Base-by-base conservation (phyloP, 345 rosid species). In the Clausena lansium region DNA sequence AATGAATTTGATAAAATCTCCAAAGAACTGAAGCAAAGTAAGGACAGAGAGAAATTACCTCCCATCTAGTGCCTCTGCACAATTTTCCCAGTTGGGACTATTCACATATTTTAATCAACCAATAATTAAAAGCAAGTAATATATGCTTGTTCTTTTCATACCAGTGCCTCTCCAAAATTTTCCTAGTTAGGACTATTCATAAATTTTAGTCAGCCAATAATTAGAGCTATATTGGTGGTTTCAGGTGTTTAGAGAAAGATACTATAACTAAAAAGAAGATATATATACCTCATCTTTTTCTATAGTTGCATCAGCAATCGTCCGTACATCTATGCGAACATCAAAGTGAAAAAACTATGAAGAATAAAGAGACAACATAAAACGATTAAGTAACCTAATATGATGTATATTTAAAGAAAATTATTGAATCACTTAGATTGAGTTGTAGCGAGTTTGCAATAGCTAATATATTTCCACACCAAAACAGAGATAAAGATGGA, bases 141-240 rank as follows among this genome's bases (percentile, higher is more conserved):
- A 96, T 96, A 83, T 94, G 99, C 77, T 94, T 94, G 92, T 96
- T 96, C 93, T 94, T 96, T 82, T 96, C 98, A 27, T 96, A 94
- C 99, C 99, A 96, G 84, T 96, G 99, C 84, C 99, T 92, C 91
- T 96, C 99, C 36, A 94, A 97, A 28, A n/a, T n/a, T n/a, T n/a
- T n/a, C n/a, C n/a, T n/a, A 96, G 98, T 85, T 96, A 98, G 11
- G 98, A 96, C 99, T 94, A 87, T 74, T 65, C 77, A 61, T 28
- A 66, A 55, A 36, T 20, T 73, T 64, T 67, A 32, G 36, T 33
- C 4, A 69, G n/a, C 64, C 17, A 68, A 30, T 2, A 19, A 60
- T 45, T 36, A 15, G 11, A 35, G 41, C 47, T 33, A 50, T 39
- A 19, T 47, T 0, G 5, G 19, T 38, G 1, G 8, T 38, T 52